Percentiles rank a stretch among this genome's conserved stretches.
These are phyloP conservation scores for Cenchrus purpureus DNA, from an alignment of 176 grass and related monocot species.

Conservation along the genomic window DNA sequence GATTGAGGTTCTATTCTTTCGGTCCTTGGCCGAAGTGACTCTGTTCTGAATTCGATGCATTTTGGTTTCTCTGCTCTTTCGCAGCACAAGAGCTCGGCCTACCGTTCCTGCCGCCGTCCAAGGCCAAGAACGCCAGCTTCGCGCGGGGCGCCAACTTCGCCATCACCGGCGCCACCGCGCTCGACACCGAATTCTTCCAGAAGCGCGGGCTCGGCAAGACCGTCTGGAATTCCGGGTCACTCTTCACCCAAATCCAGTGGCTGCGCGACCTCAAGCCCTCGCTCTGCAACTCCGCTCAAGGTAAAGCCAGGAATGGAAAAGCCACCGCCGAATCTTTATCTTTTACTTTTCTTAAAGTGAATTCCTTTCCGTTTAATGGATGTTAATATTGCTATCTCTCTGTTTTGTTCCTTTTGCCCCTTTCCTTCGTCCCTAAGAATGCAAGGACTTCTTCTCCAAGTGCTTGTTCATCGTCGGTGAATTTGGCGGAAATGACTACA, in stretches of 20 bases:
- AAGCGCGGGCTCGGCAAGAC: constrained; percentile 56
- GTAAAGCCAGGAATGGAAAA: constrained; percentile 29
- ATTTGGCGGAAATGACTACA: constrained; percentile 87
- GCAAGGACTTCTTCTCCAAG: constrained; percentile 66
- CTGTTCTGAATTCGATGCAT: constrained; percentile 10
- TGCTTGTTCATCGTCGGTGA: constrained; percentile 79
- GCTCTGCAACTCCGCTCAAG: constrained; percentile 58
- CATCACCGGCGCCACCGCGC: constrained; percentile 82
- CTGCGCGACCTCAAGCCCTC: constrained; percentile 75
- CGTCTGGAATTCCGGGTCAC: constrained; percentile 77
- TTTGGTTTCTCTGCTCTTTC: not conserved
- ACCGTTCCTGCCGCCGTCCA: constrained; percentile 76
- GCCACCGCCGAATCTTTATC: not conserved
- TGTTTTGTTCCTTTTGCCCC: not conserved
- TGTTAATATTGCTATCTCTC: not conserved
- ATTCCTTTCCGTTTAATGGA: constrained; percentile 4
- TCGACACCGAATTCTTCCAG: constrained; percentile 74
- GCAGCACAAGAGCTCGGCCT: constrained; percentile 74
- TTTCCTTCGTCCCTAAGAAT: constrained; percentile 44
- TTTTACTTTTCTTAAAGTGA: constrained; percentile 2
- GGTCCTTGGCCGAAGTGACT: not conserved
- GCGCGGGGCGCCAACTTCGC: constrained; percentile 80
- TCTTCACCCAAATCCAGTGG: constrained; percentile 92
- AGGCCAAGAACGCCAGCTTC: constrained; percentile 69
- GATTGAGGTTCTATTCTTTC: no score